Base-by-base conservation (phyloP, 225 moss, liverwort and hornwort species). In the Straminergon stramineum region DNA sequence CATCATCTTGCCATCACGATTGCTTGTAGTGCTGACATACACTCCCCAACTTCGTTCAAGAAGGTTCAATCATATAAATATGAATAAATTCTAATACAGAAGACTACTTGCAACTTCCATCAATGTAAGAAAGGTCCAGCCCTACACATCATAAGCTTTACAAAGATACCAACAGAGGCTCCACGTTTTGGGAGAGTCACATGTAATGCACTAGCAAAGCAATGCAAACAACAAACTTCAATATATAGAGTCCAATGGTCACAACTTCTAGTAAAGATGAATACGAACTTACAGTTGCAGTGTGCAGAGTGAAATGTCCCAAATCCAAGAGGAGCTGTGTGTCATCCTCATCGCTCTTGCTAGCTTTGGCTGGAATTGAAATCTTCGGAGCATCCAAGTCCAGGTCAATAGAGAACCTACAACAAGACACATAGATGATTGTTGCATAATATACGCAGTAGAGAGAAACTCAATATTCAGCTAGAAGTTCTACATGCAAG, bases 381-480 rank as follows among this genome's bases (percentile, higher is more conserved):
- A 99, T 97, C 90, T 99, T 99, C 60, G 98, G 98, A 89, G 98
- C 98, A 92, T 99, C 98, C 79, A 99, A 89, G 91, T 99, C 98
- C 90, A 99, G 91, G 84, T 95, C 92, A 57, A 99, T 94, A 89
- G 94, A 95, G 70, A 99, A 99, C 92, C 98, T 98, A 90, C 89
- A 81, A 24, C 39, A 92, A 57, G 75, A 89, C 37, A 82, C 57
- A 66, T 26, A 83, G 37, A 37, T 89, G 23, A 87, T 75, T 74
- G 27, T 83, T 84, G 61, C n/a, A 79, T 87, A 15, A 55, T 48
- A 52, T 70, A 84, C 23, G 32, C 41, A 88, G 15, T 62, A 74
- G 28, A 80, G 87, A 89, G 65, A 66, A 89, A 65, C 53, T 60
- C 67, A 37, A 79, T 31, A 48, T 56, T 67, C 82, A 57, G n/a